phyloP scores from a whole-genome alignment of 805 yeast genomes.

The Yamadazyma insecticola region DNA sequence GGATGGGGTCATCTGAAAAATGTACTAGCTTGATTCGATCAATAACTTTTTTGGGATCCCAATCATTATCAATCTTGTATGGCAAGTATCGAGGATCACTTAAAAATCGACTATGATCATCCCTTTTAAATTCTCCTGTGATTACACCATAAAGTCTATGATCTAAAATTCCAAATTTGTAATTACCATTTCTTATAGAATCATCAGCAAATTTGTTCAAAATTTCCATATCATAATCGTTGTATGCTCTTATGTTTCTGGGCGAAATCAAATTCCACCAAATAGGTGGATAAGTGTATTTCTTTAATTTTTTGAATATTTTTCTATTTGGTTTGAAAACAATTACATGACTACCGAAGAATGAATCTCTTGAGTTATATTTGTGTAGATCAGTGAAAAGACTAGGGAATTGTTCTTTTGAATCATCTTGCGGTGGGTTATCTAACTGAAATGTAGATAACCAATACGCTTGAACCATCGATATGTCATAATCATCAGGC shows the following conservation, averaged over 20 bases:
- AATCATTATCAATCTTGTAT: constrained; percentile 17
- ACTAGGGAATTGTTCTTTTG: constrained; percentile 12
- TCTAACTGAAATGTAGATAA: constrained; percentile 13
- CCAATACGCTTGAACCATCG: constrained; percentile 36
- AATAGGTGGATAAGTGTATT: constrained; percentile 23
- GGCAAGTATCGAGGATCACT: constrained; percentile 43
- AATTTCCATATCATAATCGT: constrained; percentile 54
- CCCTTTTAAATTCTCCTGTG: constrained; percentile 43
- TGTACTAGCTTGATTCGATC: constrained; percentile 46
- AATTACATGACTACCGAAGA: constrained; percentile 50
- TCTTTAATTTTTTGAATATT: constrained; percentile 17
- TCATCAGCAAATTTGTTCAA: constrained; percentile 34
- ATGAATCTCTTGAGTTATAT: constrained; percentile 22
- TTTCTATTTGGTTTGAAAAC: constrained; percentile 48
- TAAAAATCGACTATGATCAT: constrained; percentile 35
- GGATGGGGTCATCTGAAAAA: constrained; percentile 62
- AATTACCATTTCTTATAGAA: constrained; percentile 11
- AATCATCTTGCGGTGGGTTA: constrained; percentile 6
- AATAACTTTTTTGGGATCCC: constrained; percentile 27
- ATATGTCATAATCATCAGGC: constrained; percentile 20
- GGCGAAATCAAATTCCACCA: constrained; percentile 26
- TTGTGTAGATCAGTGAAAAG: constrained; percentile 20
- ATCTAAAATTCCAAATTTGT: constrained; percentile 38
- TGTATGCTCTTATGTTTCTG: no score
- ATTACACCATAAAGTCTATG: constrained; percentile 48